These are phyloP conservation scores for Mycena sanguinolenta DNA, from an alignment of 768 basidiomycete genomes.

Conservation along the genomic window DNA sequence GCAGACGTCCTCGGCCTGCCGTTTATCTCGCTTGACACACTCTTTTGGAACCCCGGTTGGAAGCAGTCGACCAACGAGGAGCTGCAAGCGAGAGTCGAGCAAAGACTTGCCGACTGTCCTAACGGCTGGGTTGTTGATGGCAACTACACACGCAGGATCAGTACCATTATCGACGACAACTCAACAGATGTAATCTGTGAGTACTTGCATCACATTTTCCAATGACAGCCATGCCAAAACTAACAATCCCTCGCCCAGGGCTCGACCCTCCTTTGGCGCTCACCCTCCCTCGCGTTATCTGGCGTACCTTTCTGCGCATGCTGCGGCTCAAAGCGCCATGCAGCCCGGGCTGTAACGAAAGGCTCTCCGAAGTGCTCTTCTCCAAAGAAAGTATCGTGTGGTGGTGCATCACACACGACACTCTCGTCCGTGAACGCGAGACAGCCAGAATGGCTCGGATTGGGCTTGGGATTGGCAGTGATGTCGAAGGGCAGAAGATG, in stretches of 20 bases:
- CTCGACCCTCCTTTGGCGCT: slow-evolving; percentile 71
- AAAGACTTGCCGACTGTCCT: slow-evolving; percentile 43
- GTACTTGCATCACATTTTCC: slow-evolving; percentile 33
- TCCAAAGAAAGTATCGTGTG: slow-evolving; percentile 63
- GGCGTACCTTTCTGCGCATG: slow-evolving; percentile 66
- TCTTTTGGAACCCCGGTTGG: slow-evolving; percentile 56
- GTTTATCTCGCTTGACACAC: slow-evolving; percentile 50
- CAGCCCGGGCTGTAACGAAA: slow-evolving; percentile 64
- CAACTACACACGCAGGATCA: slow-evolving; percentile 49
- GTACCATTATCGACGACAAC: slow-evolving; percentile 49
- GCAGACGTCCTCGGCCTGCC: slow-evolving; percentile 52
- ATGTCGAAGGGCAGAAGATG: slow-evolving; percentile 53
- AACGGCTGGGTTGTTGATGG: slow-evolving; percentile 71
- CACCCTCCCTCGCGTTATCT: slow-evolving; percentile 71
- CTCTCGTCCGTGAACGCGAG: slow-evolving; percentile 42
- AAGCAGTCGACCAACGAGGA: slow-evolving; percentile 39
- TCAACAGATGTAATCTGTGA: slow-evolving; percentile 69
- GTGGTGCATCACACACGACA: slow-evolving; percentile 64
- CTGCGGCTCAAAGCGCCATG: slow-evolving; percentile 53
- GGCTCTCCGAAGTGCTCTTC: slow-evolving; percentile 58
- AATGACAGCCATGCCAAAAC: too few relatives aligned
- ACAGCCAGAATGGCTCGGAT: slow-evolving; percentile 46
- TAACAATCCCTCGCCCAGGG: slow-evolving; percentile 56
- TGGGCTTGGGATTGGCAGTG: slow-evolving; percentile 50
- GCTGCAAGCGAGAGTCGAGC: slow-evolving; percentile 41